Conservation (phyloP, 2,329 filamentous ascomycete genomes). For the Pseudophaeomoniella oleicola region DNA sequence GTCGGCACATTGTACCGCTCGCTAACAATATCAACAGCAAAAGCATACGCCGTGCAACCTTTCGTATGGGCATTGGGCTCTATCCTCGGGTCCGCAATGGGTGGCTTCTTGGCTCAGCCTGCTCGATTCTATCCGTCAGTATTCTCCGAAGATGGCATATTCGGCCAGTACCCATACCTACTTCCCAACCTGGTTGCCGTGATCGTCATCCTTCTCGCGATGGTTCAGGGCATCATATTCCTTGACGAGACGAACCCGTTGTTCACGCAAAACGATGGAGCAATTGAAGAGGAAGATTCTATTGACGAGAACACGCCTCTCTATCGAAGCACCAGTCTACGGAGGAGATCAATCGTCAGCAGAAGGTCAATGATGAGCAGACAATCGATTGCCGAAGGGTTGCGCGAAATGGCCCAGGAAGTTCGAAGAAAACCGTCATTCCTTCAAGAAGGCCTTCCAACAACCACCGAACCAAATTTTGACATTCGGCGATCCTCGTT, state of each 20-base stretch:
- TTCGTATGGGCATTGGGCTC: conserved; percentile 11
- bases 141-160: conserved; percentile 8
- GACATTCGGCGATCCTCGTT: conserved; percentile 7
- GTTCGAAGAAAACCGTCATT: conserved; percentile 1
- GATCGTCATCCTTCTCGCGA: conserved; percentile 6
- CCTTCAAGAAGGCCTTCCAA: conserved; percentile 4
- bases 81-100: conserved; percentile 8
- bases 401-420: no score
- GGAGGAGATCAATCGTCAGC: conserved; percentile 2
- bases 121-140: conserved; percentile 7
- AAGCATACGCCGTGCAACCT: conserved; percentile 9
- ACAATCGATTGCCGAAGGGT: not conserved
- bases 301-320: conserved; percentile 7
- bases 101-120: conserved; percentile 9
- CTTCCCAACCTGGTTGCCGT: conserved; percentile 9
- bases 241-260: conserved; percentile 10
- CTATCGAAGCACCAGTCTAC: not conserved
- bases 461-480: conserved; percentile 6
- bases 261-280: not conserved
- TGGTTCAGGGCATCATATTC: conserved; percentile 8
- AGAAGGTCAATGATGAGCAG: not conserved
- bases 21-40: conserved; percentile 4
- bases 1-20: not conserved
- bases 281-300: not conserved
- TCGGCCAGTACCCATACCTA: conserved; percentile 11